phyloP scores from a whole-genome alignment of 176 grass and related monocot species.

The Puya raimondii region DNA sequence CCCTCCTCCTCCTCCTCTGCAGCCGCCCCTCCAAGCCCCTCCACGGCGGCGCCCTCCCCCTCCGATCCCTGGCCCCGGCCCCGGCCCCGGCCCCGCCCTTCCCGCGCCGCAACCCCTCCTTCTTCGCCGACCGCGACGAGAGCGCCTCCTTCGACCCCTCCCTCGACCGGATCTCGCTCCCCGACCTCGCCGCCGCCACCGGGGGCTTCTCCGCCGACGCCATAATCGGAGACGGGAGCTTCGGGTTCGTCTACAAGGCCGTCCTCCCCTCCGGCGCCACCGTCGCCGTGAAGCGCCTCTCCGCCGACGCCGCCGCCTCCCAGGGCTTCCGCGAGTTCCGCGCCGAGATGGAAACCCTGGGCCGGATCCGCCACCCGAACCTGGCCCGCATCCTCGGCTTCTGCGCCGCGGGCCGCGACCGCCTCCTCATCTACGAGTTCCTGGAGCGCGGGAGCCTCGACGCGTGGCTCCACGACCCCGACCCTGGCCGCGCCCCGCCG shows the following conservation, averaged over 20 bases:
- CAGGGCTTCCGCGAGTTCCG: slow-evolving; percentile 72
- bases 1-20: slow-evolving; percentile 31
- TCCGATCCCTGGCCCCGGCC: slow-evolving; percentile 7
- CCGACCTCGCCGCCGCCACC: slow-evolving; percentile 54
- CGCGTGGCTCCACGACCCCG: slow-evolving; percentile 46
- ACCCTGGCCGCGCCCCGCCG: background rate
- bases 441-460: slow-evolving; percentile 70
- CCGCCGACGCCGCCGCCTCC: slow-evolving; percentile 32
- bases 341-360: slow-evolving; percentile 76
- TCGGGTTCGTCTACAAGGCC: slow-evolving; percentile 90
- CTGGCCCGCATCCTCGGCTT: slow-evolving; percentile 63
- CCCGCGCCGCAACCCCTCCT: background rate
- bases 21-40: background rate
- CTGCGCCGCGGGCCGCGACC: slow-evolving; percentile 55
- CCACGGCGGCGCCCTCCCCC: background rate
- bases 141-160: slow-evolving; percentile 28
- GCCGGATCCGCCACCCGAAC: slow-evolving; percentile 58
- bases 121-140: background rate
- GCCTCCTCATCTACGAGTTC: slow-evolving; percentile 88
- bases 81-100: background rate
- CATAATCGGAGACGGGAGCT: slow-evolving; percentile 87
- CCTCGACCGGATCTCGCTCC: slow-evolving; percentile 47
- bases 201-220: slow-evolving; percentile 55
- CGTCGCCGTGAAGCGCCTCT: slow-evolving; percentile 66
- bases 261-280: slow-evolving; percentile 29